Conservation (phyloP, 2,329 filamentous ascomycete species). For the Fragosphaeria purpurea region DNA sequence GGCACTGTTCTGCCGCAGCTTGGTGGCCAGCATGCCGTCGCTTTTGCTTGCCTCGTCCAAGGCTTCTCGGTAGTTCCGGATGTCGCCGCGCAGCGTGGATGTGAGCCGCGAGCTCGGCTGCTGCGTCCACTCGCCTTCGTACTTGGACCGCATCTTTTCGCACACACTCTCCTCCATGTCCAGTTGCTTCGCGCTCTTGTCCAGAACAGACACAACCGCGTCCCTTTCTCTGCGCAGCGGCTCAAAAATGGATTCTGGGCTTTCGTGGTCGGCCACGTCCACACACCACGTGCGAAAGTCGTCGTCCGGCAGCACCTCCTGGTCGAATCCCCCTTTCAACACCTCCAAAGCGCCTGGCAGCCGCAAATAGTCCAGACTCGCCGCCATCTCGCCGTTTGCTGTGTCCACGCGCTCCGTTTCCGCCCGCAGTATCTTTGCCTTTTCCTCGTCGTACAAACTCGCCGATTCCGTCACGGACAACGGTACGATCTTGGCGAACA, state of each 20-base stretch:
- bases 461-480: constrained; percentile 94
- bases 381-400: constrained; percentile 91
- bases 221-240: constrained; percentile 68
- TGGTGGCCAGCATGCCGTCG: constrained; percentile 72
- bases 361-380: constrained; percentile 86
- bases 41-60: constrained; percentile 82
- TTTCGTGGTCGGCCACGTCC: constrained; percentile 77
- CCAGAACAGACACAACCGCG: constrained; percentile 60
- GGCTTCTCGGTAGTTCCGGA: constrained; percentile 78
- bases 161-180: constrained; percentile 97
- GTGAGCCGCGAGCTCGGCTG: constrained; percentile 89
- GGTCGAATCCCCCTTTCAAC: constrained; percentile 84
- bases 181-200: constrained; percentile 74
- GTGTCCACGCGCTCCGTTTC: constrained; percentile 90
- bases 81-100: constrained; percentile 74
- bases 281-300: constrained; percentile 93
- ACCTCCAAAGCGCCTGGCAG: constrained; percentile 83
- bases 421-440: constrained; percentile 86
- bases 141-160: constrained; percentile 98
- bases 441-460: constrained; percentile 96
- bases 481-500: constrained; percentile 94
- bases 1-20: constrained; percentile 72
- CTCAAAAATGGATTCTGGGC: constrained; percentile 71
- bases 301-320: constrained; percentile 77
- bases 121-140: constrained; percentile 91